These are phyloP conservation scores for Pyrus pyrifolia DNA, from an alignment of 306 rosid genomes.

Conservation along the genomic window DNA sequence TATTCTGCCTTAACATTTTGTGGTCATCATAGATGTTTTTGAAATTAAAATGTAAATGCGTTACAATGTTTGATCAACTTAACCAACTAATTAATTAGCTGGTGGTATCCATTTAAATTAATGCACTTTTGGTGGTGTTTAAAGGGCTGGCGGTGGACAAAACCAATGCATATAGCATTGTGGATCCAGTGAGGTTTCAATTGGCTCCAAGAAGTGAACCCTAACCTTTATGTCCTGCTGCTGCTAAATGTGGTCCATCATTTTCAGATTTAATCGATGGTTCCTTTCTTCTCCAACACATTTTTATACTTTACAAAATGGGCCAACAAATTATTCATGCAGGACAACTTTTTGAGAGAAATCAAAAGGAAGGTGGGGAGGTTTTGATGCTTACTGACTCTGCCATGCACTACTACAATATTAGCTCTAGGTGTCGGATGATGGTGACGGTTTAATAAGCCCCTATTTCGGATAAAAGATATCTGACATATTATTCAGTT, in stretches of 20 bases:
- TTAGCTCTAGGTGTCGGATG: too few relatives aligned
- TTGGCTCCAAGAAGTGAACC: constrained; percentile 8
- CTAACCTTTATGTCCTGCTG: background rate
- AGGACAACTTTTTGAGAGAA: background rate
- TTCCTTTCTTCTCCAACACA: constrained; percentile 11
- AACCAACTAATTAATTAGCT: background rate
- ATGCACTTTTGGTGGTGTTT: background rate
- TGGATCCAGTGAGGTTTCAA: background rate
- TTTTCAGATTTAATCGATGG: background rate
- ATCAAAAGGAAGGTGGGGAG: background rate
- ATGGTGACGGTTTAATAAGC: too few relatives aligned
- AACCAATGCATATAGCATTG: background rate
- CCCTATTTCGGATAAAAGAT: too few relatives aligned
- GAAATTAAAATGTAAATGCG: background rate
- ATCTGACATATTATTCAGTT: too few relatives aligned
- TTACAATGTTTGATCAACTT: background rate
- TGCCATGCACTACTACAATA: background rate
- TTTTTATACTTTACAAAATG: background rate
- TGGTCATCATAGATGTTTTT: too few relatives aligned
- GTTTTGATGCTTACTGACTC: background rate
- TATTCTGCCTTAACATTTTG: too few relatives aligned
- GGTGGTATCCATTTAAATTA: background rate
- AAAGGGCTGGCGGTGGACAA: background rate
- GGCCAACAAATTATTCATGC: background rate
- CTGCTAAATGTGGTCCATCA: background rate